Conservation (phyloP, 306 rosid genomes). For the Pterocarpus santalinus region DNA sequence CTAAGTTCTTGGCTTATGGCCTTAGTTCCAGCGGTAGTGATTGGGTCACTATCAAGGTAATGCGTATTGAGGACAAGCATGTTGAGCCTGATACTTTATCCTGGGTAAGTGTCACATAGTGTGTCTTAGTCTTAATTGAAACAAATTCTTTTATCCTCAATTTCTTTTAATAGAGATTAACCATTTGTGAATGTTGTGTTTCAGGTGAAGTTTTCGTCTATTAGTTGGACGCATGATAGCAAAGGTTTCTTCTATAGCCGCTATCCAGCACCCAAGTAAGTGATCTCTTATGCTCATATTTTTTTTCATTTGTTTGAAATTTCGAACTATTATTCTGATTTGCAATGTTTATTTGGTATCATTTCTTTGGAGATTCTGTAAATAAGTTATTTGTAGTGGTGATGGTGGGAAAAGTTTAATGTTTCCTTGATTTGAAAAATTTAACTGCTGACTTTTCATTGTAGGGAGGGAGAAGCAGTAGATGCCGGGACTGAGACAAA, state of each 20-base stretch:
- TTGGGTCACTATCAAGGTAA: conserved; percentile 82
- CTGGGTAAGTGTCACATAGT: conserved; percentile 70
- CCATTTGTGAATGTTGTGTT: conserved; percentile 19
- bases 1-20: conserved; percentile 78
- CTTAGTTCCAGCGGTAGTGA: conserved; percentile 93
- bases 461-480: conserved; percentile 68
- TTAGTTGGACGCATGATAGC: conserved; percentile 89
- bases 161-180: background rate
- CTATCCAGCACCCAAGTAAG: conserved; percentile 91
- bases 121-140: too few relatives aligned
- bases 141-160: too few relatives aligned
- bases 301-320: background rate
- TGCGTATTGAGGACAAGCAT: conserved; percentile 66
- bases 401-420: conserved; percentile 3
- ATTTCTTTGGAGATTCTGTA: background rate
- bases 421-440: conserved; percentile 15
- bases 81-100: conserved; percentile 69
- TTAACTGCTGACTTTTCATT: conserved; percentile 38
- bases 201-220: conserved; percentile 87
- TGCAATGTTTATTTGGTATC: background rate
- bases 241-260: conserved; percentile 94
- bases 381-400: background rate
- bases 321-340: background rate
- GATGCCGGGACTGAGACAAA: conserved; percentile 95
- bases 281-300: background rate